Percentiles rank a stretch among this genome's conserved stretches.
phyloP scores from a whole-genome alignment of 495 filamentous ascomycete genomes.

The Sordaria brevicollis region DNA sequence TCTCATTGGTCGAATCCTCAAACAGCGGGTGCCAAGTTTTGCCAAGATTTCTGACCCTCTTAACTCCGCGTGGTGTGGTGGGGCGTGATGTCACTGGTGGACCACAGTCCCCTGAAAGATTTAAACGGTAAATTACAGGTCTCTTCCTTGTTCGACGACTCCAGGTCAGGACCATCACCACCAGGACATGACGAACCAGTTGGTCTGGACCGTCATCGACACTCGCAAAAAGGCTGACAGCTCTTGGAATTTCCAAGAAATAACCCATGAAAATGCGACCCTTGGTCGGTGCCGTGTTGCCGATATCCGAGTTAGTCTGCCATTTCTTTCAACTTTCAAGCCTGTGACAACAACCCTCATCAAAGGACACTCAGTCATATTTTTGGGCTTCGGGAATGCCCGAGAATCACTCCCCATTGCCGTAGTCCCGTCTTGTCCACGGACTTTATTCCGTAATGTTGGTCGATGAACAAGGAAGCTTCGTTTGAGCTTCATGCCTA shows the following conservation, averaged over 20 bases:
- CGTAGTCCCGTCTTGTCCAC: not conserved
- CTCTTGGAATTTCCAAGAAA: no score
- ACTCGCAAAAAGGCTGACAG: no score
- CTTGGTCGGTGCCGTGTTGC: not conserved
- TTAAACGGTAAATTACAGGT: not conserved
- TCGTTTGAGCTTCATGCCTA: not conserved
- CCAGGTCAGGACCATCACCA: not conserved
- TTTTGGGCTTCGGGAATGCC: not conserved
- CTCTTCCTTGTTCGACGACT: not conserved
- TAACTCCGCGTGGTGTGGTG: not conserved
- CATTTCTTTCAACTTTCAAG: not conserved
- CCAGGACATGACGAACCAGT: not conserved
- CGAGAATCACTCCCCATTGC: not conserved
- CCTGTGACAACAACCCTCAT: not conserved
- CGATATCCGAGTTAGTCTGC: not conserved
- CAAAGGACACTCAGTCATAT: not conserved
- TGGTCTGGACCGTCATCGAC: not conserved
- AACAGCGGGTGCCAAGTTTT: not conserved
- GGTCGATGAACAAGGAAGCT: not conserved
- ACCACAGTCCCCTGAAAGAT: not conserved
- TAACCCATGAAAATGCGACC: not conserved
- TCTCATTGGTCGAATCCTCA: not conserved
- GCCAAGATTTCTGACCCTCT: not conserved
- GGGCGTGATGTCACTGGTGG: not conserved
- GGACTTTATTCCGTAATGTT: not conserved